Conservation (phyloP, 352 stramenopile genomes). For the Saprolegnia parasitica region DNA sequence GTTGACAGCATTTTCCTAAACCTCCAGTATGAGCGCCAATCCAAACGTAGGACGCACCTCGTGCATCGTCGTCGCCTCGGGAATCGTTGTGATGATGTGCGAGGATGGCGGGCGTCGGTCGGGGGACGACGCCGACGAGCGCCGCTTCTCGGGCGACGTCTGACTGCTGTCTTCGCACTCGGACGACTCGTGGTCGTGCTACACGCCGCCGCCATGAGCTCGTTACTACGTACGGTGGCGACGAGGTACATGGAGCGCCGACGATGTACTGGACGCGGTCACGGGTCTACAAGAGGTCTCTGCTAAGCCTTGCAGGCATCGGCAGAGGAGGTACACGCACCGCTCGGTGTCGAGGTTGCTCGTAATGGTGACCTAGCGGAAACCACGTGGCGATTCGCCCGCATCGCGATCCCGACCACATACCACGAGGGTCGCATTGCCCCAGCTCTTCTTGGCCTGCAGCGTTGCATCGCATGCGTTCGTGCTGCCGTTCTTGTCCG, state of each 20-base stretch:
- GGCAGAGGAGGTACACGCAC: neutral
- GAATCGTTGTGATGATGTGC: neutral
- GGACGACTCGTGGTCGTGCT: neutral
- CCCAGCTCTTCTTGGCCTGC: constrained; percentile 20
- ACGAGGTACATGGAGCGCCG: neutral
- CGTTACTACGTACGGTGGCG: neutral
- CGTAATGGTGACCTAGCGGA: constrained; percentile 11
- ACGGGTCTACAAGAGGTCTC: neutral
- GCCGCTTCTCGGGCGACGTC: no score
- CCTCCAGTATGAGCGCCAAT: no score
- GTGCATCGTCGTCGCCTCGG: neutral
- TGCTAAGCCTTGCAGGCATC: neutral
- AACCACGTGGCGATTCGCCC: neutral
- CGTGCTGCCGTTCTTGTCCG: constrained; percentile 11
- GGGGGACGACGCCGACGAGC: no score
- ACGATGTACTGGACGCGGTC: constrained; percentile 5
- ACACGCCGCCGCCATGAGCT: neutral
- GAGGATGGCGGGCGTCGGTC: neutral
- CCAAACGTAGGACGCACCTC: neutral
- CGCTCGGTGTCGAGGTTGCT: constrained; percentile 9
- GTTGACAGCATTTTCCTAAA: neutral
- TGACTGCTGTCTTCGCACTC: neutral
- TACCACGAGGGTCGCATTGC: constrained; percentile 23
- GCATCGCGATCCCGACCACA: neutral
- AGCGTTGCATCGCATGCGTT: constrained; percentile 3